Evolutionary conservation across 2,329 filamentous ascomycete genomes (phyloP).

Genomic region (Paecilomyces sp.): DNA sequence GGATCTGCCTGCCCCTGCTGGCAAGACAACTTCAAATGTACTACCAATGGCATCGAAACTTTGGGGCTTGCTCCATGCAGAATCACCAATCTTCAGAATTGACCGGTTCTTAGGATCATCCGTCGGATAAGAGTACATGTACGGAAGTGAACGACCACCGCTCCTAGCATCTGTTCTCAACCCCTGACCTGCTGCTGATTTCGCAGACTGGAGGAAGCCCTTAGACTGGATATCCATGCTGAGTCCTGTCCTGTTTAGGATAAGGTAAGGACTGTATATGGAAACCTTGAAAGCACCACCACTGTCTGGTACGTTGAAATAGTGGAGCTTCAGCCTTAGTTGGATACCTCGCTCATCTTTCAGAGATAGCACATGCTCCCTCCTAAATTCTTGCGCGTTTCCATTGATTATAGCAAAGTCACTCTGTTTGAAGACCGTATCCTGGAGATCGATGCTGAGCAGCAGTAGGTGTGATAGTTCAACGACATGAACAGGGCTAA

Average conservation of each 20-base stretch:
- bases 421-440: conserved; percentile 87
- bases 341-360: conserved; percentile 78
- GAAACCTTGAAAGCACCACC: conserved; percentile 95
- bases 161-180: conserved; percentile 48
- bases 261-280: conserved; percentile 88
- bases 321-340: conserved; percentile 79
- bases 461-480: conserved; percentile 89
- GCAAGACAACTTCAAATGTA: conserved; percentile 77
- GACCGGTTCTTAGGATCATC: conserved; percentile 90
- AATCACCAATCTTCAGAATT: conserved; percentile 78
- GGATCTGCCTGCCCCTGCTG: conserved; percentile 60
- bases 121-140: conserved; percentile 91
- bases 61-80: conserved; percentile 93
- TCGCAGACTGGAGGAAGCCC: conserved; percentile 75
- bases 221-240: conserved; percentile 84
- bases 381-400: conserved; percentile 76
- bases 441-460: conserved; percentile 92
- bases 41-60: conserved; percentile 98
- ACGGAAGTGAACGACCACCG: conserved; percentile 63
- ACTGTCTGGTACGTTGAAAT: conserved; percentile 81
- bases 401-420: conserved; percentile 98
- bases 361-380: conserved; percentile 69
- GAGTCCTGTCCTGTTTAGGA: conserved; percentile 91
- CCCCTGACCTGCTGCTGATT: conserved; percentile 74
- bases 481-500: conserved; percentile 95